phyloP scores from a whole-genome alignment of 257 asterid species.

The Plectranthus barbatus region DNA sequence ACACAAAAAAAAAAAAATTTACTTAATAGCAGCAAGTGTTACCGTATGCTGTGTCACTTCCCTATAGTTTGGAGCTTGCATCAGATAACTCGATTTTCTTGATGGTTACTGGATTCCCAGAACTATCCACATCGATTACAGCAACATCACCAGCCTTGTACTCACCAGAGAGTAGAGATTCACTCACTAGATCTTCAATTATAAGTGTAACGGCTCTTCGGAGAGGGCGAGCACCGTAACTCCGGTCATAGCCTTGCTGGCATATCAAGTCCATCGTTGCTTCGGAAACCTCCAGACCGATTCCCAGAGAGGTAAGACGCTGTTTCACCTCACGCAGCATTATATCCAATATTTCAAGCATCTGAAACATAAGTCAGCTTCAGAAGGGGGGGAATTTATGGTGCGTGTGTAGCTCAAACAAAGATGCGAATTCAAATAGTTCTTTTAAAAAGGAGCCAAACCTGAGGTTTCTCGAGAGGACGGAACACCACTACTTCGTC shows the following conservation, averaged over 20 bases:
- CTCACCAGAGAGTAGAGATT: slow-evolving; percentile 68
- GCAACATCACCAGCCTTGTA: slow-evolving; percentile 68
- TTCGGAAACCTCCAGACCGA: slow-evolving; percentile 81
- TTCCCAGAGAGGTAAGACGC: slow-evolving; percentile 58
- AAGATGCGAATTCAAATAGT: background rate
- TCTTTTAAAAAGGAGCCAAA: slow-evolving; percentile 14
- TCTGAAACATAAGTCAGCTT: slow-evolving; percentile 31
- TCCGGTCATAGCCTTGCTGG: slow-evolving; percentile 79
- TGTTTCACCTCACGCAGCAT: slow-evolving; percentile 80
- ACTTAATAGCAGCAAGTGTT: background rate
- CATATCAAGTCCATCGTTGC: slow-evolving; percentile 64
- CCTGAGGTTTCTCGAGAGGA: slow-evolving; percentile 93
- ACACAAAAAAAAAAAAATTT: slow-evolving; percentile 17
- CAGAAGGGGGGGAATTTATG: background rate
- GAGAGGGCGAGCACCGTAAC: slow-evolving; percentile 93
- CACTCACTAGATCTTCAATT: slow-evolving; percentile 76
- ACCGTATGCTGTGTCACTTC: background rate
- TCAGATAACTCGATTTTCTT: slow-evolving; percentile 42
- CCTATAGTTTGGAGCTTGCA: slow-evolving; percentile 22
- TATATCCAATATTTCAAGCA: slow-evolving; percentile 70
- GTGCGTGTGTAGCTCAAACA: slow-evolving; percentile 1
- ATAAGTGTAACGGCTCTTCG: slow-evolving; percentile 76
- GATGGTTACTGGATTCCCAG: slow-evolving; percentile 64
- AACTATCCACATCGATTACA: slow-evolving; percentile 54
- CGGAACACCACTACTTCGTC: slow-evolving; percentile 97